These are phyloP conservation scores for Vitis rupestris DNA, from an alignment of 164 flowering plant genomes.

Conservation along the genomic window DNA sequence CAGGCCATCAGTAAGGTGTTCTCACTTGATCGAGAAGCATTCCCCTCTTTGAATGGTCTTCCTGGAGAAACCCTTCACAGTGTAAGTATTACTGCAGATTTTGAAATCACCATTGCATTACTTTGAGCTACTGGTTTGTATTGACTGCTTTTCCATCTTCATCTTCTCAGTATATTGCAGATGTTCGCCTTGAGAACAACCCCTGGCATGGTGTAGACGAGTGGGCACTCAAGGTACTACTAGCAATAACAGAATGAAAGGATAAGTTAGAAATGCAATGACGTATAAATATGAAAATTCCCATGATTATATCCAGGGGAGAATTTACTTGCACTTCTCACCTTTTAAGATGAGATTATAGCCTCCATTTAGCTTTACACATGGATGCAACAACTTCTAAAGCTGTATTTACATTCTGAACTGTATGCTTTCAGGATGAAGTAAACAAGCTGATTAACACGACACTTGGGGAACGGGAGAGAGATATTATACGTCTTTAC, in stretches of 20 bases:
- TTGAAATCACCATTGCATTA: neutral
- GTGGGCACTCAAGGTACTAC: slow-evolving; percentile 79
- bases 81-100: slow-evolving; percentile 44
- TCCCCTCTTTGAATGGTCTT: slow-evolving; percentile 80
- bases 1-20: slow-evolving; percentile 75
- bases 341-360: neutral
- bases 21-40: slow-evolving; percentile 90
- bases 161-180: slow-evolving; percentile 79
- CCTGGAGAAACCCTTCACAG: slow-evolving; percentile 97
- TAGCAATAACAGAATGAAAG: neutral
- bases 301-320: neutral
- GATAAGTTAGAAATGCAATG: too few species aligned
- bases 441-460: slow-evolving; percentile 64
- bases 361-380: neutral
- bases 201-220: slow-evolving; percentile 93
- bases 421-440: slow-evolving; percentile 60
- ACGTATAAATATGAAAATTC: too few species aligned
- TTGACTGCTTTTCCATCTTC: slow-evolving; percentile 1
- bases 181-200: slow-evolving; percentile 66
- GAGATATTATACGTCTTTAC: slow-evolving; percentile 84
- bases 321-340: neutral
- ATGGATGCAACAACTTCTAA: neutral
- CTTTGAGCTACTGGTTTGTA: too few species aligned
- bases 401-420: neutral
- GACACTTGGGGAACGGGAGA: slow-evolving; percentile 74